A percentile compares a stretch with the other conserved stretches of the same genome.
phyloP scores from a whole-genome alignment of 805 yeast species.

The Nakazawaea anatomiae region DNA sequence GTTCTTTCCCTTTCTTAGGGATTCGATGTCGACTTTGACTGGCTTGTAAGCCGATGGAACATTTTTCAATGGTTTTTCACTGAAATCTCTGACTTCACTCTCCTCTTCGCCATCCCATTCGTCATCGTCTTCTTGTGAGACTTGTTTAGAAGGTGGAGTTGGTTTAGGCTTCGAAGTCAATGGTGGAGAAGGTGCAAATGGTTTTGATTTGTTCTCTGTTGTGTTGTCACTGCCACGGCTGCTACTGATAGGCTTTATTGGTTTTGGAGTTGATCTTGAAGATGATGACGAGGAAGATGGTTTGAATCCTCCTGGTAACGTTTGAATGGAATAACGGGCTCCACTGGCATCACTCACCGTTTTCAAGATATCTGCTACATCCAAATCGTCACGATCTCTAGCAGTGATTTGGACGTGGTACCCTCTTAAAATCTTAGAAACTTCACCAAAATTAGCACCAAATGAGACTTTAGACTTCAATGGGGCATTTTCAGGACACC shows the following conservation, averaged over 20 bases:
- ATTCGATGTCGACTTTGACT: conserved; percentile 53
- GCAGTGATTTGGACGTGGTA: conserved; percentile 97
- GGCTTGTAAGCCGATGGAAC: conserved; percentile 63
- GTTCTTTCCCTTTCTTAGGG: conserved; percentile 43
- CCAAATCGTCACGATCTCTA: conserved; percentile 87
- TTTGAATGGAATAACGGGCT: conserved; percentile 79
- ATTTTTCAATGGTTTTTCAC: conserved; percentile 41
- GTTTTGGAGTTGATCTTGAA: conserved; percentile 21
- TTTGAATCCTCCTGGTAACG: conserved; percentile 11
- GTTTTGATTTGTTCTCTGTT: conserved; percentile 25
- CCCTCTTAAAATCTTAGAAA: conserved; percentile 63
- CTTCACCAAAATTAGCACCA: conserved; percentile 73
- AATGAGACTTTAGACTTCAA: conserved; percentile 66
- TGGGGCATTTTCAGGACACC: conserved; percentile 98
- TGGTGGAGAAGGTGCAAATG: conserved; percentile 31
- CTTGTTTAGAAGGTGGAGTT: neutral
- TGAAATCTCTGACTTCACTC: conserved; percentile 47
- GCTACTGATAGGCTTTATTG: conserved; percentile 5
- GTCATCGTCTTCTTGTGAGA: conserved; percentile 33
- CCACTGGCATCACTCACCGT: conserved; percentile 91
- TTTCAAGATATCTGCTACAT: conserved; percentile 65
- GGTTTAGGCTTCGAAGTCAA: conserved; percentile 10
- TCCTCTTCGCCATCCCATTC: conserved; percentile 72
- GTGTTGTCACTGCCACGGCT: neutral
- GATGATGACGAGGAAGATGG: neutral